Conservation (phyloP, 495 filamentous ascomycete genomes). For the Trichocladium antarcticum region DNA sequence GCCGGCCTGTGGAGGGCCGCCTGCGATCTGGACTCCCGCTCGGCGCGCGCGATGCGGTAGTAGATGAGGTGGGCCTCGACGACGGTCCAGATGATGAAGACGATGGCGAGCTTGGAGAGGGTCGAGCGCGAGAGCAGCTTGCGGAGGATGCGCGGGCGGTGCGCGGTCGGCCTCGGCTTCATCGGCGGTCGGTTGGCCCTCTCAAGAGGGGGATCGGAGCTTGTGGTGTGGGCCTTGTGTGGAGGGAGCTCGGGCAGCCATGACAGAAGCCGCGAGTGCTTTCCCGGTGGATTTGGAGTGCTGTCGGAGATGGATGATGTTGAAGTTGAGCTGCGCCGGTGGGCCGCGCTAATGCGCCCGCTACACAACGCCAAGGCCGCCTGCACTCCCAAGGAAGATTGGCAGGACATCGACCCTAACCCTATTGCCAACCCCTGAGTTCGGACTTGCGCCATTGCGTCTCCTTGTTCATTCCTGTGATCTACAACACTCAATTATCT, state of each 20-base stretch:
- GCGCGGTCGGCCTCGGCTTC: neutral
- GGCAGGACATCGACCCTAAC: no score
- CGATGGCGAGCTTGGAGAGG: constrained; percentile 17
- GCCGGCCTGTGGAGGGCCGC: constrained; percentile 6
- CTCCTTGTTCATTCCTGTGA: no score
- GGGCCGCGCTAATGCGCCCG: no score
- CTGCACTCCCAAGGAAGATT: no score
- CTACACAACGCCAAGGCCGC: no score
- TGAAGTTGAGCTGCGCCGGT: neutral
- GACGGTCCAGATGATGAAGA: constrained; percentile 20
- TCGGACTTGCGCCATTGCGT: no score
- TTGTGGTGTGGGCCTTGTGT: neutral
- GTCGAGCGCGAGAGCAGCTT: constrained; percentile 17
- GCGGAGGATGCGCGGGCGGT: constrained; percentile 17
- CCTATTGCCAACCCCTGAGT: no score
- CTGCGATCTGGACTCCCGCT: constrained; percentile 8
- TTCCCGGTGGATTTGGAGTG: neutral
- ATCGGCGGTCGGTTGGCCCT: neutral
- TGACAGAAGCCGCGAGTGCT: neutral
- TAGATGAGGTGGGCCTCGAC: constrained; percentile 25
- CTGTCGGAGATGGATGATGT: neutral
- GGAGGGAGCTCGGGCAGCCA: neutral
- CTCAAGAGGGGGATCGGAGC: neutral
- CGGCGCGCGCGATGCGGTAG: constrained; percentile 21
- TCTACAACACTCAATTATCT: no score